Conservation (phyloP, 140 eudicot genomes). For the Bidens hawaiensis region DNA sequence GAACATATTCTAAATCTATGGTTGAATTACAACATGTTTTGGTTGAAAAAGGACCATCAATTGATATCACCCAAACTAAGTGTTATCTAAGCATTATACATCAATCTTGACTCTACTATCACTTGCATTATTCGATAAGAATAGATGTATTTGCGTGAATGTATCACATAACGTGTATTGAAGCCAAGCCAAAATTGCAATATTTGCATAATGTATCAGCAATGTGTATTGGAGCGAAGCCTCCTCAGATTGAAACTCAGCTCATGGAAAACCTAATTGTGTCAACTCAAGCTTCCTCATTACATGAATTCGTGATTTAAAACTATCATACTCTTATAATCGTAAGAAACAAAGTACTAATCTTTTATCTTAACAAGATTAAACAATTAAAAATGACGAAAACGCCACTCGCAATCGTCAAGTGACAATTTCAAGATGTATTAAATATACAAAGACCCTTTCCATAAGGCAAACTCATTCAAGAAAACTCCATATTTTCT, state of each 20-base stretch:
- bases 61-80: no score
- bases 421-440: not conserved
- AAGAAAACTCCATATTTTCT: not conserved
- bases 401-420: not conserved
- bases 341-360: not conserved
- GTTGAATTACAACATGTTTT: no score
- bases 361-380: not conserved
- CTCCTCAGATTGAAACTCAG: not conserved
- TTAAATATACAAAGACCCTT: no score
- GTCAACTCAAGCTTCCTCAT: not conserved
- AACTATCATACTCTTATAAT: not conserved
- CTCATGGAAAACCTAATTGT: not conserved
- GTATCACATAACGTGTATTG: not conserved
- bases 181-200: not conserved
- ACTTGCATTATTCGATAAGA: not conserved
- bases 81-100: no score
- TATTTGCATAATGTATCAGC: not conserved
- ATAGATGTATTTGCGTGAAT: not conserved
- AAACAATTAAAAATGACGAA: not conserved
- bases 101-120: not conserved
- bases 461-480: not conserved
- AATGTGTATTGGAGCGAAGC: not conserved
- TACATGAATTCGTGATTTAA: not conserved
- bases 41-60: no score
- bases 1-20: no score